A percentile compares a stretch with the other conserved stretches of the same genome.
These are phyloP conservation scores for Adiantum capillusveneris DNA, from an alignment of 75 land plant species.

Conservation along the genomic window DNA sequence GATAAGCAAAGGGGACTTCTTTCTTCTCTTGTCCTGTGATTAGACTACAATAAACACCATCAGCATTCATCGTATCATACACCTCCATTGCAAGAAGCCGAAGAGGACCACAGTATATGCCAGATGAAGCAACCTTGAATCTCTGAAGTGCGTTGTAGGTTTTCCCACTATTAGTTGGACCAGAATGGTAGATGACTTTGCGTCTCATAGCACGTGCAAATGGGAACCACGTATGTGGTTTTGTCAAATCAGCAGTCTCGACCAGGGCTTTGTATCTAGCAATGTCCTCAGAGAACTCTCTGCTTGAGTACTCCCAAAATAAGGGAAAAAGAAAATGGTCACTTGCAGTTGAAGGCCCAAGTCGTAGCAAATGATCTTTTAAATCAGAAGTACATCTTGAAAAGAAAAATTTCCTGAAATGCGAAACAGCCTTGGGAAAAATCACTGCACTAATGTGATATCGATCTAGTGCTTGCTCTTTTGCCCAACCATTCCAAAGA, in stretches of 20 bases:
- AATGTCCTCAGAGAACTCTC: constrained; percentile 68
- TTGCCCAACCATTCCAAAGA: constrained; percentile 62
- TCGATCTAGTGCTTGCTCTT: constrained; percentile 57
- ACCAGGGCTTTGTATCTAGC: constrained; percentile 41
- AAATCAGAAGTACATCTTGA: constrained; percentile 34
- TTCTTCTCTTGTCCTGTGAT: constrained; percentile 93
- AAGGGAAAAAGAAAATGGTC: constrained; percentile 71
- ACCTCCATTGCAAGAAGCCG: constrained; percentile 98
- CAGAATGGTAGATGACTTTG: constrained; percentile 82
- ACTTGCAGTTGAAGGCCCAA: constrained; percentile 50
- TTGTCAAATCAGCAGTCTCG: constrained; percentile 74
- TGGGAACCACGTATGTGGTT: constrained; percentile 94
- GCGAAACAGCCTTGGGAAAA: constrained; percentile 61
- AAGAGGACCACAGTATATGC: constrained; percentile 92
- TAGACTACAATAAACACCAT: constrained; percentile 92
- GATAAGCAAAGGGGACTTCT: constrained; percentile 73
- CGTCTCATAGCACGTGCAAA: constrained; percentile 92
- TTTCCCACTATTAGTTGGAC: constrained; percentile 97
- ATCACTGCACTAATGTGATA: constrained; percentile 58
- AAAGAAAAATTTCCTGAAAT: constrained; percentile 62
- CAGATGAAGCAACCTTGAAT: constrained; percentile 74
- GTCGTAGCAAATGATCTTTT: constrained; percentile 26
- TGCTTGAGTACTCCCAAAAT: constrained; percentile 69
- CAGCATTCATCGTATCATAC: constrained; percentile 73
- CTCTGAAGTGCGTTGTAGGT: constrained; percentile 85